Percentiles rank a stretch among this genome's conserved stretches.
Evolutionary conservation across 805 yeast species (phyloP).

Genomic region (Teunomyces barrocoloradensis): DNA sequence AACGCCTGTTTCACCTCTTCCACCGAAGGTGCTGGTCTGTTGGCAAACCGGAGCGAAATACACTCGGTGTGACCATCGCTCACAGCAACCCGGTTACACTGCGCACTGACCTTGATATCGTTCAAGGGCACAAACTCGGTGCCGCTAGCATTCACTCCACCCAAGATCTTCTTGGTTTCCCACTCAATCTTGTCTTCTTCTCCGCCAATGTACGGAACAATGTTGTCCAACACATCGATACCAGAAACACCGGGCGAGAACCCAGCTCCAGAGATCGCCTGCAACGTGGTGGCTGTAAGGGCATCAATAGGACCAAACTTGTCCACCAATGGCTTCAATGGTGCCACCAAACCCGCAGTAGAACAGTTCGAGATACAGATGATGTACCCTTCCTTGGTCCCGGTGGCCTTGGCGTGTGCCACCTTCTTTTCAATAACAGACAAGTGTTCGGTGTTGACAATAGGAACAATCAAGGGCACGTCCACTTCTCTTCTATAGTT

Average conservation of each 20-base stretch:
- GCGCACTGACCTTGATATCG: conserved; percentile 86
- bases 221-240: conserved; percentile 90
- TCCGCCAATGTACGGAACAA: conserved; percentile 92
- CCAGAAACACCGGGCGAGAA: conserved; percentile 97
- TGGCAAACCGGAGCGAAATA: conserved; percentile 78
- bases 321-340: conserved; percentile 90
- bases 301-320: conserved; percentile 86
- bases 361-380: conserved; percentile 98
- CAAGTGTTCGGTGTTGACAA: conserved; percentile 89
- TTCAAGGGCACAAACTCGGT: conserved; percentile 58
- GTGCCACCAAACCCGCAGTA: conserved; percentile 97
- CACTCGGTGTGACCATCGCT: conserved; percentile 98
- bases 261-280: conserved; percentile 98
- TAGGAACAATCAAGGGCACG: conserved; percentile 94
- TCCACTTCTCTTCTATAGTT: conserved; percentile 85
- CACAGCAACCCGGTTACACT: conserved; percentile 95
- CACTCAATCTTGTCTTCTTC: conserved; percentile 98
- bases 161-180: conserved; percentile 96
- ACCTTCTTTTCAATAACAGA: conserved; percentile 63
- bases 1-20: conserved; percentile 74
- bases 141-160: conserved; percentile 52
- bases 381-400: conserved; percentile 74
- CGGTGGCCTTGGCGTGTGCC: conserved; percentile 50
- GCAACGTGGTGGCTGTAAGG: conserved; percentile 87
- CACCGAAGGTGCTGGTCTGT: conserved; percentile 79